Percentiles rank a stretch among this genome's conserved stretches.
Conservation (phyloP, 805 yeast genomes). For the Monosporozyma unispora region DNA sequence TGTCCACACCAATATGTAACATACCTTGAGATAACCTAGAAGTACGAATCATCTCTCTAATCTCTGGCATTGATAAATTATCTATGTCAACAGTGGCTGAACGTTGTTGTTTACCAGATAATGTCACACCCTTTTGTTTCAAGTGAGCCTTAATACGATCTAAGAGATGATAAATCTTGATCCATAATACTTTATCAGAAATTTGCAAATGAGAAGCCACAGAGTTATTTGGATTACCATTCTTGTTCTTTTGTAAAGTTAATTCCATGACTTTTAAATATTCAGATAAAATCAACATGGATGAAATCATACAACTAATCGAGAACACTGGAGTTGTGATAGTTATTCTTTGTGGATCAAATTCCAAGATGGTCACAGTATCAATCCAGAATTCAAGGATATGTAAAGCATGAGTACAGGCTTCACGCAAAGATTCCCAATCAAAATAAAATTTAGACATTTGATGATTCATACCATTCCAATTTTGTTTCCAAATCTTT, state of each 20-base stretch:
- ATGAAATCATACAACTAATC: constrained; percentile 51
- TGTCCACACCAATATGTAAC: constrained; percentile 59
- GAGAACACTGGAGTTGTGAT: constrained; percentile 70
- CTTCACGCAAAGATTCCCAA: constrained; percentile 56
- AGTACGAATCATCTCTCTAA: background rate
- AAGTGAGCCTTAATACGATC: constrained; percentile 52
- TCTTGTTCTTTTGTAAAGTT: constrained; percentile 1
- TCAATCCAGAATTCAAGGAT: constrained; percentile 64
- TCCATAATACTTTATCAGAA: constrained; percentile 55
- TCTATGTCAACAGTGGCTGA: background rate
- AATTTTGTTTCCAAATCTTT: constrained; percentile 54
- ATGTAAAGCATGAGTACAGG: constrained; percentile 47
- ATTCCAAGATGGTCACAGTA: constrained; percentile 49
- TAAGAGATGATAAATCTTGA: constrained; percentile 50
- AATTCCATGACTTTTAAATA: constrained; percentile 48
- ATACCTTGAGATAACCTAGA: constrained; percentile 41
- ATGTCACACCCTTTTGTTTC: constrained; percentile 24
- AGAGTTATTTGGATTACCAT: background rate
- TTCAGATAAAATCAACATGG: constrained; percentile 54
- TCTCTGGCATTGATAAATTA: background rate
- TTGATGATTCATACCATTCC: constrained; percentile 53
- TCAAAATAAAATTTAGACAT: constrained; percentile 40
- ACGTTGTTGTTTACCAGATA: background rate
- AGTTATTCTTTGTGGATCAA: constrained; percentile 29
- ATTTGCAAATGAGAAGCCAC: constrained; percentile 27